Base-by-base conservation (phyloP, 75 land plant genomes). In the Selaginella tamariscina region DNA sequence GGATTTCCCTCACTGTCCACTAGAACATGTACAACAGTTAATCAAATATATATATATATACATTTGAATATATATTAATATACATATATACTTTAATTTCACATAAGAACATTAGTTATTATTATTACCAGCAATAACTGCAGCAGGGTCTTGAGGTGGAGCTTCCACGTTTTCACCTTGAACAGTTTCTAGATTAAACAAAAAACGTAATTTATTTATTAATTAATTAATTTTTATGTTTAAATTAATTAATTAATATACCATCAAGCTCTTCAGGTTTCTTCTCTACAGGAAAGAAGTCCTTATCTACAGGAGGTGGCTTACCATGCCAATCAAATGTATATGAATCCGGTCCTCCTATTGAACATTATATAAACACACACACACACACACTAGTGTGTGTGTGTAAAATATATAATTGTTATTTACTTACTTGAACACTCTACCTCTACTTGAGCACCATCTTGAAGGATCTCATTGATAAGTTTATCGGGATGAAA, bases 371-470 rank as follows among this genome's bases (percentile, higher is more conserved):
- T 65, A 2, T 15, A 27, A 11, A 15, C 29, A 2, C 29, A 24
- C 18, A 29, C 66, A 39, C 29, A 1, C 8, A 22, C 54, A 49
- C 20, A 11, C 11, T 49, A 49, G 30, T 1, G 13, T 15, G 20
- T 0, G n/a, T 0, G 0, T 30, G 2, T 18, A 23, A 30, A 13
- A 30, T 20, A 55, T 32, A 1, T 0, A 44, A 67, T 5, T 31
- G 30, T 0, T 2, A 27, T 28, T 5, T 1, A n/a, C 5, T 0
- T 27, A 69, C 73, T 30, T 64, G 73, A 71, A 21, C 33, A 71
- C 22, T 71, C 73, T 30, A 71, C 68, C 30, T 62, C 39, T 24
- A 71, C 18, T 26, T 71, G 49, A 21, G 62, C 73, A 27, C 67
- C 73, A 71, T 71, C 68, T 11, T 65, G 1, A 1, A 65, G 64